Percentiles rank a stretch among this genome's conserved stretches.
Evolutionary conservation across 169 alveolate genomes (phyloP).

Genomic region (Eimeria acervulina): DNA sequence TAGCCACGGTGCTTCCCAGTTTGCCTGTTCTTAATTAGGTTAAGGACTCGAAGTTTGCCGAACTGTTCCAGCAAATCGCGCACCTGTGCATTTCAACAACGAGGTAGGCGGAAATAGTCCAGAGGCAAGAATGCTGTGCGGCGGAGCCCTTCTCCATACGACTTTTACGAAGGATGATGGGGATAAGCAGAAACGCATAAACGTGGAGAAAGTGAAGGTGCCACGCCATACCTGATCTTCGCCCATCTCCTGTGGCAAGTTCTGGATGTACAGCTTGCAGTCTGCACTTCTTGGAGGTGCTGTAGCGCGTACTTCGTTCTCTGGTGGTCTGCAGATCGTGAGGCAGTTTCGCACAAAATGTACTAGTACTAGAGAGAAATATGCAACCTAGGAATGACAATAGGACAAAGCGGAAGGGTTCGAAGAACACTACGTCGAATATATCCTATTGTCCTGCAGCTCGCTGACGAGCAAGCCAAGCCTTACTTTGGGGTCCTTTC

Average conservation of each 20-base stretch:
- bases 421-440: not conserved
- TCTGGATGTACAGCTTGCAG: conserved; percentile 89
- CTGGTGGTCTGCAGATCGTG: not conserved
- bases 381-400: not conserved
- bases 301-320: conserved; percentile 75
- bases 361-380: not conserved
- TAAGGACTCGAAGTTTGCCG: conserved; percentile 89
- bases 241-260: conserved; percentile 91
- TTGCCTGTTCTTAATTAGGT: conserved; percentile 89
- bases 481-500: conserved; percentile 40
- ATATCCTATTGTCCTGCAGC: not conserved
- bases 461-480: not conserved
- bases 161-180: not conserved
- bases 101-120: not conserved
- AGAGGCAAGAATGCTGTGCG: not conserved
- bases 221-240: conserved; percentile 88
- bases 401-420: not conserved
- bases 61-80: conserved; percentile 89
- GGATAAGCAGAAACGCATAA: not conserved
- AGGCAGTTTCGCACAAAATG: not conserved
- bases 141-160: not conserved
- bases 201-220: not conserved
- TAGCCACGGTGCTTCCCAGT: conserved; percentile 92
- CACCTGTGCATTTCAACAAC: conserved; percentile 66
- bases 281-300: conserved; percentile 86